These are phyloP conservation scores for Lactifluus rugatus DNA, from an alignment of 768 basidiomycete species.

Conservation along the genomic window DNA sequence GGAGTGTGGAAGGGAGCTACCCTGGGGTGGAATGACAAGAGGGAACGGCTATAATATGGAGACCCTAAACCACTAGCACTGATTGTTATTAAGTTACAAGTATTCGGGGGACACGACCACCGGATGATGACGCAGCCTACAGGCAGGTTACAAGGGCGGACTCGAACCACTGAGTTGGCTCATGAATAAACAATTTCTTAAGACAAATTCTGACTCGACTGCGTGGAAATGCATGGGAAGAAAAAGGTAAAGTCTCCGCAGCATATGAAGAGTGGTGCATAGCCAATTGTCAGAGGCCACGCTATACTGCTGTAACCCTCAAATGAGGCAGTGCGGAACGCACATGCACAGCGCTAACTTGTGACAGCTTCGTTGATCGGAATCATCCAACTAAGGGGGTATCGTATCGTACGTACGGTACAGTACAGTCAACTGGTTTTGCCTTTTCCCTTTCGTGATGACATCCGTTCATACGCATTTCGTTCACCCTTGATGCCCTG, in stretches of 20 bases:
- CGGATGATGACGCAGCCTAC: constrained; percentile 4
- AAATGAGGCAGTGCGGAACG: too few relatives aligned
- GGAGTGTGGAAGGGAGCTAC: not conserved
- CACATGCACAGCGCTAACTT: too few relatives aligned
- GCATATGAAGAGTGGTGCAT: not conserved
- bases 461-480: constrained; percentile 11
- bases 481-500: not conserved
- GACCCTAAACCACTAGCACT: constrained; percentile 8
- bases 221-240: not conserved
- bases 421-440: constrained; percentile 5
- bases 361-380: too few relatives aligned
- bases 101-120: not conserved
- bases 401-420: too few relatives aligned
- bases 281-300: too few relatives aligned
- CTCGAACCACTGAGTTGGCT: not conserved
- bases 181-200: not conserved
- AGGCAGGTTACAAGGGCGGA: too few relatives aligned
- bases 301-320: too few relatives aligned
- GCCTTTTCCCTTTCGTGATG: constrained; percentile 11
- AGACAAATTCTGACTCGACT: not conserved
- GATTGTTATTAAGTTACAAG: not conserved
- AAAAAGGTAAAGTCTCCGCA: not conserved
- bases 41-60: not conserved
- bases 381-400: too few relatives aligned
- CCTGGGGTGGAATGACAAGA: not conserved